phyloP scores from a whole-genome alignment of 2,329 filamentous ascomycete genomes.

The Aspergillaceae sp. region DNA sequence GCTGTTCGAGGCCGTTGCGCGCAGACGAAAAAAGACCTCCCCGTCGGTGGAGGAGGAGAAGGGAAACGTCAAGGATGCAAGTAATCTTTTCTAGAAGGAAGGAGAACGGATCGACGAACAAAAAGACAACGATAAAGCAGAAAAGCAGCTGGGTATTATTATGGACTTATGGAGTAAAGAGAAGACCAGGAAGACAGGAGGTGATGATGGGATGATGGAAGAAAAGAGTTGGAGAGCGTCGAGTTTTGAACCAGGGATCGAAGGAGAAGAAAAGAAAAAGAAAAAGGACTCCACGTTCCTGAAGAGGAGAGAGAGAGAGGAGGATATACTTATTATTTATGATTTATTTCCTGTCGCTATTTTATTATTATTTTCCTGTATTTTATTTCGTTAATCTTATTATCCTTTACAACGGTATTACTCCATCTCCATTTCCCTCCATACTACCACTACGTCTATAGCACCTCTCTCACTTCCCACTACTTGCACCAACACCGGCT shows the following conservation, averaged over 20 bases:
- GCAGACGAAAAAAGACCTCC: too few species aligned
- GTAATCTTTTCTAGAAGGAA: too few species aligned
- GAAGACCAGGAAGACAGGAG: too few species aligned
- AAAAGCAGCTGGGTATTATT: too few species aligned
- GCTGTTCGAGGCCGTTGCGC: too few species aligned
- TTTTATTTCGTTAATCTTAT: constrained; percentile 1
- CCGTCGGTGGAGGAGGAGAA: too few species aligned
- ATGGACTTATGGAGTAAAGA: constrained; percentile 4
- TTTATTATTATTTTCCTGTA: neutral
- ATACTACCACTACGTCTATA: neutral
- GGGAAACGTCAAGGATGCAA: neutral
- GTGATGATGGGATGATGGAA: neutral
- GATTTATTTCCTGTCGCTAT: neutral
- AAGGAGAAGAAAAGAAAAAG: constrained; percentile 1
- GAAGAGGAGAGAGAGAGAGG: too few species aligned
- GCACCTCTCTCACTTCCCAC: neutral
- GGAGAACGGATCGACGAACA: neutral
- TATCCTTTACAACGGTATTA: neutral
- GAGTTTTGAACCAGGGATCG: constrained; percentile 3
- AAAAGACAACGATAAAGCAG: constrained; percentile 1
- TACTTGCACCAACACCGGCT: constrained; percentile 12
- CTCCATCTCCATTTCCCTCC: constrained; percentile 1
- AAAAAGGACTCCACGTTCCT: neutral
- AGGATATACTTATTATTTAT: constrained; percentile 13
- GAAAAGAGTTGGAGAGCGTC: constrained; percentile 1